phyloP scores from a whole-genome alignment of 176 grass and related monocot species.

The Hordeum marinum region DNA sequence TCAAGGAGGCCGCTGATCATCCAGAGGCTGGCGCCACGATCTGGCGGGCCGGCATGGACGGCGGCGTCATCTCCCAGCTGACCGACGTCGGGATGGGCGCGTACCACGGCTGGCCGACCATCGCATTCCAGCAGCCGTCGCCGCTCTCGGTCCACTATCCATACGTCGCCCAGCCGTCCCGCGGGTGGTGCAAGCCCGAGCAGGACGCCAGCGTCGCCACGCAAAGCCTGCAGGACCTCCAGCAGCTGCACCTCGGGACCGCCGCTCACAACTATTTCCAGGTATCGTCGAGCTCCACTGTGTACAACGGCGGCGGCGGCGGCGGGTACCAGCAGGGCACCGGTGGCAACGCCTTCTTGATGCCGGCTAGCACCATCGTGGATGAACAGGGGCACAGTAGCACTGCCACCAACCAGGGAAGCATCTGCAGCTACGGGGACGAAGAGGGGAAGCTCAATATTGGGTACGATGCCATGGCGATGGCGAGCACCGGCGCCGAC shows the following conservation, averaged over 20 bases:
- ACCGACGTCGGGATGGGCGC: constrained; percentile 27
- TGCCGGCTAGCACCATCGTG: constrained; percentile 35
- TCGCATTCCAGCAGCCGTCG: constrained; percentile 54
- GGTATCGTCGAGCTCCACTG: constrained; percentile 40
- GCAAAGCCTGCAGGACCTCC: constrained; percentile 42
- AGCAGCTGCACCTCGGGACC: constrained; percentile 49
- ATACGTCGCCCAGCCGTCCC: constrained; percentile 29
- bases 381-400: constrained; percentile 42
- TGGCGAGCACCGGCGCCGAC: constrained; percentile 17
- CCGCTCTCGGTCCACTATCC: constrained; percentile 54
- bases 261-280: constrained; percentile 54
- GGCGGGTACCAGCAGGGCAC: constrained; percentile 33
- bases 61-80: constrained; percentile 36
- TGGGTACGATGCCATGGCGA: constrained; percentile 29
- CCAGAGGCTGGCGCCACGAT: constrained; percentile 32
- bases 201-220: constrained; percentile 29
- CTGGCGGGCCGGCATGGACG: constrained; percentile 40
- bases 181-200: constrained; percentile 62
- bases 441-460: constrained; percentile 36
- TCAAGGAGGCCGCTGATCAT: constrained; percentile 45
- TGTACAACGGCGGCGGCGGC: constrained; percentile 20
- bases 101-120: constrained; percentile 52
- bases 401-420: constrained; percentile 33
- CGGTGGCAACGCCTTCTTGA: constrained; percentile 16
- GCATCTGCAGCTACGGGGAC: constrained; percentile 36